Conservation (phyloP, 148 eudicot genomes). For the Rhododendron williamsianum region DNA sequence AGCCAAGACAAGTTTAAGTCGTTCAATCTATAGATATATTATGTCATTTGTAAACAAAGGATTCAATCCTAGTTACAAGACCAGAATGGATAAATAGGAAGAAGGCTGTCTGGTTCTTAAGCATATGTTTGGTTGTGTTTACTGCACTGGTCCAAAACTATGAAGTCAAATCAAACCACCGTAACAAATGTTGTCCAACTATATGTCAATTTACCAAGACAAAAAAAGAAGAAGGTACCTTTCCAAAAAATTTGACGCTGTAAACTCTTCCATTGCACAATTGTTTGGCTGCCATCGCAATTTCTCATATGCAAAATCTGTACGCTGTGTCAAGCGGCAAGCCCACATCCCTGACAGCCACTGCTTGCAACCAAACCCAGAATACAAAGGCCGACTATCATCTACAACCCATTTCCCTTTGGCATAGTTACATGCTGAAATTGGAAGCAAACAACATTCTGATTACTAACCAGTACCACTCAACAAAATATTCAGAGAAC, state of each 20-base stretch:
- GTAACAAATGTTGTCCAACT: neutral
- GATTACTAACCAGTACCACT: neutral
- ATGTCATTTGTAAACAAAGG: neutral
- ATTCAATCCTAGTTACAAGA: neutral
- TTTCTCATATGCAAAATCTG: slow-evolving; percentile 75
- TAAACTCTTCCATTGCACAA: slow-evolving; percentile 72
- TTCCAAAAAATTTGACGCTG: slow-evolving; percentile 49
- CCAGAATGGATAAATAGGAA: neutral
- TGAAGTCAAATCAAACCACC: neutral
- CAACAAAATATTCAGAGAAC: neutral
- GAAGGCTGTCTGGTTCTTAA: neutral
- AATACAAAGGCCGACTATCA: slow-evolving; percentile 70
- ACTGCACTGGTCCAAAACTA: neutral
- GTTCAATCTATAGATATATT: neutral
- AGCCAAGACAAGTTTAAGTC: slow-evolving; percentile 3
- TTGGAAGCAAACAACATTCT: slow-evolving; percentile 5
- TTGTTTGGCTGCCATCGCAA: slow-evolving; percentile 83
- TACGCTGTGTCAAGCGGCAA: slow-evolving; percentile 77
- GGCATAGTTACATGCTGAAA: slow-evolving; percentile 72
- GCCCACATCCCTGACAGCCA: slow-evolving; percentile 99
- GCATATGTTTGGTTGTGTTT: neutral
- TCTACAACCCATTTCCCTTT: slow-evolving; percentile 85
- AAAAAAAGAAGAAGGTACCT: slow-evolving; percentile 35
- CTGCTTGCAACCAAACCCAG: slow-evolving; percentile 83
- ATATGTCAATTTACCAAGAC: neutral